phyloP scores from a whole-genome alignment of 352 stramenopile genomes.

The Pilasporangium apinafurcum region DNA sequence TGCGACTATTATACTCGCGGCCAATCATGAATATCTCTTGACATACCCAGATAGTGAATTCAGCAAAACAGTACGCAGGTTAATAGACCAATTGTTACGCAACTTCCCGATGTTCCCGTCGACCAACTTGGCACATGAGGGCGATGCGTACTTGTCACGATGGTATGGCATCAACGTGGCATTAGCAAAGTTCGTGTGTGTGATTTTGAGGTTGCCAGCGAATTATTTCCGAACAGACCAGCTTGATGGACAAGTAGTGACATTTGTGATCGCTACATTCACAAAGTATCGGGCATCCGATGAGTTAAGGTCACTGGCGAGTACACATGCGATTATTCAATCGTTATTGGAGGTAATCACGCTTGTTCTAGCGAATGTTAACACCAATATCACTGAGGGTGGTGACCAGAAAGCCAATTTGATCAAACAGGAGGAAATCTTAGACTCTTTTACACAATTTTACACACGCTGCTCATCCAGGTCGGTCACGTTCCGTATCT shows the following conservation, averaged over 20 bases:
- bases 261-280: conserved; percentile 55
- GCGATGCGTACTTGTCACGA: conserved; percentile 39
- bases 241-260: conserved; percentile 36
- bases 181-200: conserved; percentile 59
- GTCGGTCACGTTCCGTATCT: conserved; percentile 68
- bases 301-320: conserved; percentile 44
- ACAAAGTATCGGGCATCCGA: conserved; percentile 51
- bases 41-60: conserved; percentile 19
- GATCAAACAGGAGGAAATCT: conserved; percentile 30
- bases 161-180: conserved; percentile 75
- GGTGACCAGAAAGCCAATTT: not conserved
- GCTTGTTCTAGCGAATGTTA: conserved; percentile 22
- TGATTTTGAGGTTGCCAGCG: conserved; percentile 25
- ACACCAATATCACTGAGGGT: not conserved
- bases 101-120: conserved; percentile 57
- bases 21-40: conserved; percentile 25
- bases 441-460: conserved; percentile 54
- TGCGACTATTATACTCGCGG: conserved; percentile 42
- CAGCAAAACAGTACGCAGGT: conserved; percentile 11
- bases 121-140: conserved; percentile 29
- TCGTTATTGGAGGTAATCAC: conserved; percentile 55
- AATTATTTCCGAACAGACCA: conserved; percentile 4
- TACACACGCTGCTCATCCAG: conserved; percentile 61
- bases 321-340: conserved; percentile 58
- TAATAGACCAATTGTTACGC: conserved; percentile 53